Conservation (phyloP, 1,139 yeast species). For the Nakaseomyces bracarensis region DNA sequence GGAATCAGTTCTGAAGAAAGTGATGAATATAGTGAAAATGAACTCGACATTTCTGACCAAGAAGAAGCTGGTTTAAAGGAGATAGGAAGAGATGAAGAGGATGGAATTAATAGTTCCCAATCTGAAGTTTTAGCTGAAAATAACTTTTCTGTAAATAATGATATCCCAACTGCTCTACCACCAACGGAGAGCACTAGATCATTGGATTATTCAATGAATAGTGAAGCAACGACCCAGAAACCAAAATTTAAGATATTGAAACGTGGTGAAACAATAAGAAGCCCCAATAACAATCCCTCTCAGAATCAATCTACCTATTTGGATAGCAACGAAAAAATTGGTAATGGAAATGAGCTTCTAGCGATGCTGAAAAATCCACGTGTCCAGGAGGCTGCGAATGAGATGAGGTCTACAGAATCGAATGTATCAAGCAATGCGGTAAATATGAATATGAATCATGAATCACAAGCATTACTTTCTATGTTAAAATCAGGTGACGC, state of each 20-base stretch:
- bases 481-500: neutral
- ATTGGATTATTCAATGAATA: constrained; percentile 7
- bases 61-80: constrained; percentile 2
- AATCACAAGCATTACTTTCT: neutral
- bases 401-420: neutral
- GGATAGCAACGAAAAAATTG: neutral
- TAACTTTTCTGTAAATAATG: constrained; percentile 25
- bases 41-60: neutral
- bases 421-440: no score
- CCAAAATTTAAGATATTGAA: constrained; percentile 28
- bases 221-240: constrained; percentile 9
- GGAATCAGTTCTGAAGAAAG: constrained; percentile 14
- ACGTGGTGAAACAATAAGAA: constrained; percentile 26
- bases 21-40: constrained; percentile 12
- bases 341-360: constrained; percentile 5
- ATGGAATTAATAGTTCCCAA: constrained; percentile 3
- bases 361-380: constrained; percentile 6
- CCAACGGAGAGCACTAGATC: constrained; percentile 11
- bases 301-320: constrained; percentile 2
- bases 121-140: constrained; percentile 10
- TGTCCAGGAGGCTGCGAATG: neutral
- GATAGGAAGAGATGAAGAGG: constrained; percentile 4
- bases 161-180: constrained; percentile 36
- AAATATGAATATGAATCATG: neutral
- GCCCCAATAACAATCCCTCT: neutral